Evolutionary conservation across 139 green algal genomes (phyloP).

Genomic region (Prasinococcaceae sp.): DNA sequence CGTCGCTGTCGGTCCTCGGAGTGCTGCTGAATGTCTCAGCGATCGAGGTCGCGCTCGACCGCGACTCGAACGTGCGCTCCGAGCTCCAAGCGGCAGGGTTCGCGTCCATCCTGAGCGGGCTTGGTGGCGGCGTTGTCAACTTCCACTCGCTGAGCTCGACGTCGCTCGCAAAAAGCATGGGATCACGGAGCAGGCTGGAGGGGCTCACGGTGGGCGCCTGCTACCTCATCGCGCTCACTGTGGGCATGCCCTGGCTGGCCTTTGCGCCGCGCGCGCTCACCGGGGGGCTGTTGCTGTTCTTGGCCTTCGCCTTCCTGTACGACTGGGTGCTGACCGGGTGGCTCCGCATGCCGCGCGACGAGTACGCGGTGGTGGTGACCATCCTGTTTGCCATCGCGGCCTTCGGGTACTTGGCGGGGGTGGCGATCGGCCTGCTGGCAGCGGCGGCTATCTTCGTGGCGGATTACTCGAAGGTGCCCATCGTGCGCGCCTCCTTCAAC

Average conservation of each 20-base stretch:
- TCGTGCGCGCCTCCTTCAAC: not conserved
- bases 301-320: constrained; percentile 4
- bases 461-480: constrained; percentile 5
- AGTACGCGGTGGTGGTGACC: constrained; percentile 6
- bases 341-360: not conserved
- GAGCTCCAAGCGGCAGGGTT: constrained; percentile 5
- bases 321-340: constrained; percentile 2
- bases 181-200: not conserved
- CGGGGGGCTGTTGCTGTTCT: constrained; percentile 3
- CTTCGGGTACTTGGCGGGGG: constrained; percentile 7
- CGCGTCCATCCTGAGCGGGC: not conserved
- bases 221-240: not conserved
- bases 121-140: constrained; percentile 1
- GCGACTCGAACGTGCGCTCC: not conserved
- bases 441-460: constrained; percentile 3
- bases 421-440: constrained; percentile 1
- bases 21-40: constrained; percentile 1
- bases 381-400: constrained; percentile 4
- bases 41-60: not conserved
- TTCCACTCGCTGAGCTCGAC: too few relatives aligned
- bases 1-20: not conserved
- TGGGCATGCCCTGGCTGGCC: not conserved
- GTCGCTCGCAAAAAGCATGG: constrained; percentile 1
- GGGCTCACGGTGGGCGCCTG: not conserved
- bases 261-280: not conserved